phyloP scores from a whole-genome alignment of 192 early-diverging fungal species.

The Pecoramyces ruminantium region DNA sequence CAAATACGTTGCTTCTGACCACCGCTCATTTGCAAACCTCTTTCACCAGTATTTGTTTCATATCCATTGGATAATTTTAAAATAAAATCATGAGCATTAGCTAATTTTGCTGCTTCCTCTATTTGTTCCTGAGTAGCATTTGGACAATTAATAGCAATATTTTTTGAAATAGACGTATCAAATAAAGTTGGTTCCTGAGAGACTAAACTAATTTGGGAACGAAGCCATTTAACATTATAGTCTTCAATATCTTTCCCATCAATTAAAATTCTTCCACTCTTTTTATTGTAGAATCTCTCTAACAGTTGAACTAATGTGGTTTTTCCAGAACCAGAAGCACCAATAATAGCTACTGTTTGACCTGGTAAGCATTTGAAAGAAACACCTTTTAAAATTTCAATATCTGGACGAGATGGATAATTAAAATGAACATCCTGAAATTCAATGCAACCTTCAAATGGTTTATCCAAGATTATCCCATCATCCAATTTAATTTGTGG shows the following conservation, averaged over 20 bases:
- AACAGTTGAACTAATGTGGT: slow-evolving; percentile 57
- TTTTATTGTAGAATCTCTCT: slow-evolving; percentile 77
- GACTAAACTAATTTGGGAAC: slow-evolving; percentile 44
- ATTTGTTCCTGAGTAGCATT: slow-evolving; percentile 30
- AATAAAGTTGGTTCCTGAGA: slow-evolving; percentile 27
- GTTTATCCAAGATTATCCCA: background rate
- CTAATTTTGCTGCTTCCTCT: slow-evolving; percentile 27
- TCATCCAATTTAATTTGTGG: slow-evolving; percentile 53
- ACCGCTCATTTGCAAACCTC: slow-evolving; percentile 57
- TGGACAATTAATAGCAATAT: slow-evolving; percentile 44
- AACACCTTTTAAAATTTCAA: slow-evolving; percentile 58
- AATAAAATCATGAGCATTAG: slow-evolving; percentile 73
- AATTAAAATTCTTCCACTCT: slow-evolving; percentile 58
- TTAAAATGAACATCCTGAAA: slow-evolving; percentile 59
- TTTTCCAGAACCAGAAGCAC: slow-evolving; percentile 54
- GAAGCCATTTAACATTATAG: slow-evolving; percentile 6
- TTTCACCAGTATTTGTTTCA: slow-evolving; percentile 70
- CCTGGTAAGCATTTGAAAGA: slow-evolving; percentile 41
- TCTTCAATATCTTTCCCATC: slow-evolving; percentile 65
- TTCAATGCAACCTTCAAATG: slow-evolving; percentile 46
- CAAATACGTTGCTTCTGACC: slow-evolving; percentile 94
- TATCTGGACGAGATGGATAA: slow-evolving; percentile 73
- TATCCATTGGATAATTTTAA: slow-evolving; percentile 60
- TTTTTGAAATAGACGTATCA: slow-evolving; percentile 57
- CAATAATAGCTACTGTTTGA: slow-evolving; percentile 70